Evolutionary conservation across 768 basidiomycete genomes (phyloP), one percentile per base, ranked within the genome.

Genomic region (Polyporus arcularius): DNA sequence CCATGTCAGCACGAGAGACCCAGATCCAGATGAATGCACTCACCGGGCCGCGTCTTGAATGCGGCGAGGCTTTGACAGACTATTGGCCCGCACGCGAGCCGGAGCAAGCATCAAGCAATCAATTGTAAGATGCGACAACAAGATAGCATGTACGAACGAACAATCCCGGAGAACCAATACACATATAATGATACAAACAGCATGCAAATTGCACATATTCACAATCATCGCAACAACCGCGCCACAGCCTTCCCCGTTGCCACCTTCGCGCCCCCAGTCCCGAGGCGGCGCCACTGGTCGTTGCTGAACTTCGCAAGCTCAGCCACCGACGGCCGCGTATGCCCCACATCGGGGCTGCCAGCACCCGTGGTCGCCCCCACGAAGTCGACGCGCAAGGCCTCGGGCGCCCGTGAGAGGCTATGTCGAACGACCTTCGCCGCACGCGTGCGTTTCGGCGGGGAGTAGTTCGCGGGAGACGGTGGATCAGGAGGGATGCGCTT

Each of bases 381-480:
- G 21, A 11, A 16, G 10, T 8, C 43, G 18, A 16, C 45, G 14
- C 14, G 9, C 18, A 15, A 11, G 46, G 21, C 18, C 10, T 43
- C 9, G 14, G 8, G 28, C 26, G 26, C 46, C 6, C 46, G 6
- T 21, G 46, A 14, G 21, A 18, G 26, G 15, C 35, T 58, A 53
- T n/a, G 63, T 26, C 39, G 59, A 58, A 56, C 54, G 31, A 39
- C 38, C 58, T 57, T 58, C n/a, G 55, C 58, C 18, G 70, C 70
- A 4, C 69, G 63, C 49, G 70, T 68, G 21, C 52, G 65, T 55
- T 63, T 64, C 30, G 66, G 65, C 12, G 70, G 70, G 10, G 67
- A 68, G 60, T 70, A 70, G 39, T 57, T 48, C 9, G 26, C 46
- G 3, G 26, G 46, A 12, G 12, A 26, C 21, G 21, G 46, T 8